Conservation (phyloP, 345 rosid species). For the Rhizophora mangle region DNA sequence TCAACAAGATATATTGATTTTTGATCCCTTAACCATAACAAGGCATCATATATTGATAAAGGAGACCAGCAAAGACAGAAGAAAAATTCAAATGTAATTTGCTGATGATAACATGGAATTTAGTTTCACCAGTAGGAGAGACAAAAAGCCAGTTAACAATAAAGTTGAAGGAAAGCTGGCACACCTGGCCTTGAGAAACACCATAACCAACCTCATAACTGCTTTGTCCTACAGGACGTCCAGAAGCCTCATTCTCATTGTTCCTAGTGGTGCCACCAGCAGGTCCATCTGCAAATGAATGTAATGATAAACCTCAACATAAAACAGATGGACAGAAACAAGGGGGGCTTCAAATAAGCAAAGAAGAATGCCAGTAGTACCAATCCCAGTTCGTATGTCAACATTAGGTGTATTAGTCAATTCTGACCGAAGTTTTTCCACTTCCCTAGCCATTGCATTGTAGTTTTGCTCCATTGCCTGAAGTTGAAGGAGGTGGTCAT, state of each 20-base stretch:
- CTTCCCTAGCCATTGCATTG: slow-evolving; percentile 80
- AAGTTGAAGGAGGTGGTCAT: slow-evolving; percentile 88
- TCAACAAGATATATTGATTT: too few species aligned
- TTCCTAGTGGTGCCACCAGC: slow-evolving; percentile 50
- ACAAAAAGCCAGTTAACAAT: not conserved
- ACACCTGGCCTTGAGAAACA: slow-evolving; percentile 54
- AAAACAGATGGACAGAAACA: not conserved
- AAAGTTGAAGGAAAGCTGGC: slow-evolving; percentile 19
- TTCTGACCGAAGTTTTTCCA: slow-evolving; percentile 87
- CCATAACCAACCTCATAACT: slow-evolving; percentile 53
- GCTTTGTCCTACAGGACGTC: slow-evolving; percentile 45
- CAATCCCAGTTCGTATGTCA: slow-evolving; percentile 59
- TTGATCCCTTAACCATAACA: too few species aligned
- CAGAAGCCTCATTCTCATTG: slow-evolving; percentile 52
- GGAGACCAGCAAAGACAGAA: too few species aligned
- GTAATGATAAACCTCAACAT: slow-evolving; percentile 13
- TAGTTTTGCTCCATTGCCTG: slow-evolving; percentile 92
- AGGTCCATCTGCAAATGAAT: slow-evolving; percentile 47
- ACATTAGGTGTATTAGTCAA: slow-evolving; percentile 51
- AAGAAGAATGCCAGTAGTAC: not conserved
- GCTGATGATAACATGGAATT: too few species aligned
- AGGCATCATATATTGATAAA: too few species aligned
- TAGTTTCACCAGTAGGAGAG: too few species aligned
- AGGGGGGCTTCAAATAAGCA: not conserved
- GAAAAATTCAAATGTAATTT: not conserved